Base-by-base conservation (phyloP, 257 asterid species). In the Lycium ferocissimum region DNA sequence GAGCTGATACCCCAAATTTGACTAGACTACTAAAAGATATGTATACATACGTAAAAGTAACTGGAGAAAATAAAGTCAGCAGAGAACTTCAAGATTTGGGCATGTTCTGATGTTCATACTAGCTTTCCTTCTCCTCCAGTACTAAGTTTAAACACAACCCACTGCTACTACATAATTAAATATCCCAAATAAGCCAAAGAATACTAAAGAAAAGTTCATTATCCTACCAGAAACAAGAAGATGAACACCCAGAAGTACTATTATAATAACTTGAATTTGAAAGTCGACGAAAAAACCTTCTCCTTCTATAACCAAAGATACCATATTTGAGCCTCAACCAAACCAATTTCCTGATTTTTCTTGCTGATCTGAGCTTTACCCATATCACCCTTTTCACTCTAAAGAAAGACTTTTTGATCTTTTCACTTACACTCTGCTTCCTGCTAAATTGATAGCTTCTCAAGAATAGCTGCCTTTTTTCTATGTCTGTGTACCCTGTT, bases 401-500 rank as follows among this genome's bases (percentile, higher is more conserved):
- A 70, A 90, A 89, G 80, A 91, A 73, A 6, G 97, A 91, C 38
- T 79, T 91, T 80, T 89, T 92, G 18, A 94, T 87, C 85, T 90
- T 92, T 80, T 91, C 94, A 0, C 83, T 26, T 9, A 92, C 81
- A 66, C 91, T 93, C 90, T 87, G 91, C 87, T 94, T 95, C 86
- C 99, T 85, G 35, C 97, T 91, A 62, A 95, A 95, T 40, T 89
- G 97, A 80, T 95, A 95, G 90, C 99, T 95, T 87, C 97, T 89
- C 92, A 95, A 85, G 86, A 95, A 95, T 54, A 95, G 81, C 87
- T 90, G 98, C 88, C 99, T 85, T 86, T 95, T 95, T 84, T 93
- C 97, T 85, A 91, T 78, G 56, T 90, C 97, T 11, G 86, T 84
- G 87, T 88, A 86, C 62, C 90, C 93, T 82, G 75, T 80, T 45